Percentiles rank a stretch among this genome's conserved stretches.
These are phyloP conservation scores for Geotrichum aggregatum DNA, from an alignment of 1,139 yeast genomes.

Conservation along the genomic window DNA sequence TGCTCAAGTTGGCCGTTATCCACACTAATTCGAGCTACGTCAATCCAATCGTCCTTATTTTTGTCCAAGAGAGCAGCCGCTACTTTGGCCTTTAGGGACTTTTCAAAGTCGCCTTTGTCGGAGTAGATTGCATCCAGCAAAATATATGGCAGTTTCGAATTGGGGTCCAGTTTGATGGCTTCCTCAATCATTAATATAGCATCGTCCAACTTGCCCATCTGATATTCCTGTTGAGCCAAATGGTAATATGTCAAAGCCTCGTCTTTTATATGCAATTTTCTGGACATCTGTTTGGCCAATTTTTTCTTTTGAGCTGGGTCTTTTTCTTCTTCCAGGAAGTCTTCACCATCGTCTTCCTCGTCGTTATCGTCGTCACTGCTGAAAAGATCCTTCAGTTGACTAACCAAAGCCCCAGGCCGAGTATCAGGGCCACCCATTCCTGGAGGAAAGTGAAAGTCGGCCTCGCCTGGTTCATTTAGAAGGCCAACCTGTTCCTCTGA, in stretches of 20 bases:
- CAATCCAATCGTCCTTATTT: slow-evolving; percentile 70
- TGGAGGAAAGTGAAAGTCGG: slow-evolving; percentile 3
- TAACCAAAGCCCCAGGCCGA: slow-evolving; percentile 1
- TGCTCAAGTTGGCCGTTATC: slow-evolving; percentile 71
- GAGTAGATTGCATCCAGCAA: slow-evolving; percentile 81
- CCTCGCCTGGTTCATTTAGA: background rate
- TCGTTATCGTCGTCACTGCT: slow-evolving; percentile 20
- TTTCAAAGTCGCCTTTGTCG: slow-evolving; percentile 59
- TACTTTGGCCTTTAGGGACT: slow-evolving; percentile 78
- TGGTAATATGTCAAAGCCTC: slow-evolving; percentile 15
- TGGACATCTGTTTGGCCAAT: background rate
- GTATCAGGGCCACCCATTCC: slow-evolving; percentile 5
- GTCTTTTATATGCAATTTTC: slow-evolving; percentile 21
- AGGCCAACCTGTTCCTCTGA: background rate
- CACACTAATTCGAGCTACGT: slow-evolving; percentile 70
- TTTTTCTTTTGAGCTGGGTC: background rate
- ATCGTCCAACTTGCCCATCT: slow-evolving; percentile 54
- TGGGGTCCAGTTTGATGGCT: slow-evolving; percentile 72
- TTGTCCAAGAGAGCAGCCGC: slow-evolving; percentile 80
- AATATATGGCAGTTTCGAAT: slow-evolving; percentile 77
- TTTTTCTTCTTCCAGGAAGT: slow-evolving; percentile 26
- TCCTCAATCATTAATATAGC: slow-evolving; percentile 68
- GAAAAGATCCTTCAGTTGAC: slow-evolving; percentile 10
- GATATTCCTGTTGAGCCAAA: slow-evolving; percentile 77
- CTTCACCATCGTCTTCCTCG: slow-evolving; percentile 31